phyloP scores from a whole-genome alignment of 495 filamentous ascomycete species.

The Immersiella caudata region DNA sequence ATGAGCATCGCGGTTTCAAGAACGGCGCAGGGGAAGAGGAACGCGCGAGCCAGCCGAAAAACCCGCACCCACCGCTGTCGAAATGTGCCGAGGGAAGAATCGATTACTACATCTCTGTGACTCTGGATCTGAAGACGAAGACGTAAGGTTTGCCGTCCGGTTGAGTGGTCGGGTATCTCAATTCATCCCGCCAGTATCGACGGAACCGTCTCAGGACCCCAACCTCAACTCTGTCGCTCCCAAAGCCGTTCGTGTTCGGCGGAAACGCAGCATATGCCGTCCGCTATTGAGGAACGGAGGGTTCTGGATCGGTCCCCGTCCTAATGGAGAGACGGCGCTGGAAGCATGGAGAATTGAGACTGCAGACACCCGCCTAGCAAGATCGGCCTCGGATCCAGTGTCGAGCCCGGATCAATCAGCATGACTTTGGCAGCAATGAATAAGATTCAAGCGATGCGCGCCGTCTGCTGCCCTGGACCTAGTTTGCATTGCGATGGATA shows the following conservation, averaged over 20 bases:
- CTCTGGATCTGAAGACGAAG: not conserved
- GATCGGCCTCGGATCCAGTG: conserved; percentile 14
- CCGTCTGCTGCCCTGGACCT: not conserved
- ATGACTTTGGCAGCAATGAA: conserved; percentile 4
- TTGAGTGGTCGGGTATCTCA: not conserved
- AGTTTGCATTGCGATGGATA: not conserved
- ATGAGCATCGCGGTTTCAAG: conserved; percentile 28
- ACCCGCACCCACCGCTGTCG: not conserved
- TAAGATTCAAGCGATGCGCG: not conserved
- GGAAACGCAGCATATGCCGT: conserved; percentile 7
- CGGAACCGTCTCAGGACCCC: not conserved
- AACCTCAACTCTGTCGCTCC: not conserved
- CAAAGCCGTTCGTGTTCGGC: not conserved
- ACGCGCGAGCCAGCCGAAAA: not conserved
- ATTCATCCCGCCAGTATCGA: not conserved
- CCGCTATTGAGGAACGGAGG: not conserved
- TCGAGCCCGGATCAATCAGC: conserved; percentile 7
- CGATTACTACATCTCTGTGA: not conserved
- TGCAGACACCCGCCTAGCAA: not conserved
- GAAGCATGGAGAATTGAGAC: conserved; percentile 3
- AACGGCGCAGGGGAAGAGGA: conserved; percentile 18
- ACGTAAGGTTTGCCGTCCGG: not conserved
- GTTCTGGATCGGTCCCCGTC: conserved; percentile 3
- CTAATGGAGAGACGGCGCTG: not conserved
- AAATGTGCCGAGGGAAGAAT: not conserved